These are phyloP conservation scores for Luvunga scandens DNA, from an alignment of 345 rosid genomes.

Conservation along the genomic window DNA sequence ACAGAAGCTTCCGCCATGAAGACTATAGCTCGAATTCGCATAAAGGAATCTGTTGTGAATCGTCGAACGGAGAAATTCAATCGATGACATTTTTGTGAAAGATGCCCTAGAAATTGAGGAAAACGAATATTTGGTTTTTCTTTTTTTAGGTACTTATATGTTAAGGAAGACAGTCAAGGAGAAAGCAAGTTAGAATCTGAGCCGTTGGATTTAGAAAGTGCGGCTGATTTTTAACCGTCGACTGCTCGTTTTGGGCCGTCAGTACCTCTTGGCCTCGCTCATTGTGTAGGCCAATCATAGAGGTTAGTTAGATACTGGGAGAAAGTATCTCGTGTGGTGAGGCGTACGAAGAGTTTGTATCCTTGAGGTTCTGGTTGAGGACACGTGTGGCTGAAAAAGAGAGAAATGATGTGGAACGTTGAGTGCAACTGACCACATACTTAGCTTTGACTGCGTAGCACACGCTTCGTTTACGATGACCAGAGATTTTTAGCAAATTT, in stretches of 20 bases:
- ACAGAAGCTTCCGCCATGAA: slow-evolving; percentile 32
- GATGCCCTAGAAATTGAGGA: slow-evolving; percentile 32
- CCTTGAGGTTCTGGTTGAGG: not conserved
- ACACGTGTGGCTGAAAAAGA: not conserved
- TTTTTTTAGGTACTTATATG: slow-evolving; percentile 12
- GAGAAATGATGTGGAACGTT: not conserved
- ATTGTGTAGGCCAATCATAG: not conserved
- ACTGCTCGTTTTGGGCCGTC: not conserved
- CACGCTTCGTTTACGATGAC: not conserved
- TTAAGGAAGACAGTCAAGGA: slow-evolving; percentile 12
- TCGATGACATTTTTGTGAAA: slow-evolving; percentile 35
- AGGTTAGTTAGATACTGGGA: not conserved
- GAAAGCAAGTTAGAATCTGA: slow-evolving; percentile 19
- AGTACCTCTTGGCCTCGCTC: not conserved
- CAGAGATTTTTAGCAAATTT: not conserved
- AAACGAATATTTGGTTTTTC: not conserved
- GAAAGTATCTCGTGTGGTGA: not conserved
- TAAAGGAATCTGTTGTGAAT: slow-evolving; percentile 24
- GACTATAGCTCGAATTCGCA: slow-evolving; percentile 24
- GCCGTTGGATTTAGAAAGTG: slow-evolving; percentile 28
- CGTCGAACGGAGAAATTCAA: slow-evolving; percentile 40
- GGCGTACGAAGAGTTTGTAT: not conserved
- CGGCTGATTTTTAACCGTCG: not conserved
- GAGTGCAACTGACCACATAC: not conserved
- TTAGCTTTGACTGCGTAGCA: not conserved